Percentiles rank a stretch among this genome's conserved stretches.
phyloP scores from a whole-genome alignment of 1,284 basidiomycete species.

The Melampsora larici-populina region DNA sequence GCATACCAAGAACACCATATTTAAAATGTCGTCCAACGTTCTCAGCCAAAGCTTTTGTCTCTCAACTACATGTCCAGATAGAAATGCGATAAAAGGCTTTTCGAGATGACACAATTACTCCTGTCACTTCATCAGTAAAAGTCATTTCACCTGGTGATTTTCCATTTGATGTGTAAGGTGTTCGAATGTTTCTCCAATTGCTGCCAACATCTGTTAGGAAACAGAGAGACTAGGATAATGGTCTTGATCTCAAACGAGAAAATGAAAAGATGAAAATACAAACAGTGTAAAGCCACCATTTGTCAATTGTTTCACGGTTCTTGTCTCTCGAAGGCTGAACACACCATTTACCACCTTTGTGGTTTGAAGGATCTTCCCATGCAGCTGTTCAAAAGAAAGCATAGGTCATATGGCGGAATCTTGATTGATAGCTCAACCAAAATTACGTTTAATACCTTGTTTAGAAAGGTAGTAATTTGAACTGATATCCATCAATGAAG shows the following conservation, averaged over 20 bases:
- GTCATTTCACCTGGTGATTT: conserved; percentile 64
- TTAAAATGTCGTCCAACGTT: conserved; percentile 83
- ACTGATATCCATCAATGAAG: conserved; percentile 87
- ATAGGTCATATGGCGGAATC: background rate
- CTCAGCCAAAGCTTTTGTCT: conserved; percentile 60
- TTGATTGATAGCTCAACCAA: background rate
- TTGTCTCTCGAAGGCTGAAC: conserved; percentile 96
- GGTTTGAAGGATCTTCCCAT: conserved; percentile 66
- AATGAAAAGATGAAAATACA: conserved; percentile 49
- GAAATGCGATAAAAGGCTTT: conserved; percentile 94
- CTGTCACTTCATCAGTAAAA: conserved; percentile 62
- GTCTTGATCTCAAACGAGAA: background rate
- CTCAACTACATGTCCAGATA: conserved; percentile 78
- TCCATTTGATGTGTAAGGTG: conserved; percentile 60
- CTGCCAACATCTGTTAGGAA: conserved; percentile 78
- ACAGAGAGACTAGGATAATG: background rate
- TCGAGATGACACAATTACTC: conserved; percentile 89
- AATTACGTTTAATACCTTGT: conserved; percentile 53
- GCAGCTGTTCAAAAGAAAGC: conserved; percentile 47
- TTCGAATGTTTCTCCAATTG: conserved; percentile 94
- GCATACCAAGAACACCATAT: conserved; percentile 76
- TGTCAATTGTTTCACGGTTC: conserved; percentile 77
- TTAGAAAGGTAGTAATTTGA: conserved; percentile 99
- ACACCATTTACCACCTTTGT: conserved; percentile 95
- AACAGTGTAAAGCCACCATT: conserved; percentile 97